Evolutionary conservation across 371 early-diverging fungal genomes (phyloP), one percentile per base, ranked within the genome.

Genomic region (Actinomucor elegans): DNA sequence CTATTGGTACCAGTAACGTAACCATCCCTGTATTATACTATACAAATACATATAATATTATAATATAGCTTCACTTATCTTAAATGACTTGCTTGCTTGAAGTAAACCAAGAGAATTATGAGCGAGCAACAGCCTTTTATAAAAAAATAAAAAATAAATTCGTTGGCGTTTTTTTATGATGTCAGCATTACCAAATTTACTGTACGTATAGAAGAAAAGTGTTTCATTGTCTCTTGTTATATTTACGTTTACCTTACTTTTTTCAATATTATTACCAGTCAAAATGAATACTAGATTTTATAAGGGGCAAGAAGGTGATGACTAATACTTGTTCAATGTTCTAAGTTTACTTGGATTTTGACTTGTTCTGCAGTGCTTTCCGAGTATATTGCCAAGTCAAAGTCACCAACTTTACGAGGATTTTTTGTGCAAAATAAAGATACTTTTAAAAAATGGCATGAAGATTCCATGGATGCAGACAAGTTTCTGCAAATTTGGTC

Each of bases 281-380:
- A 4, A 35, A 48, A 48, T 48, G 35, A 48, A 36, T 48, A 36
- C 48, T 36, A 14, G 24, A 36, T 48, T 48, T 48, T 48, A 33
- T 47, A 48, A 48, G 48, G 48, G 48, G 36, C 48, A 48, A 48
- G 26, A 48, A 48, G 48, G 48, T 45, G 46, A 43, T 18, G 20
- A 45, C 29, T 45, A 45, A 45, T 45, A 45, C 33, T 45, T 11
- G 18, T 45, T 45, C 20, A 32, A 1, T 32, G 20, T 45, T 9
- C 46, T 45, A 18, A 17, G 32, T 44, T 44, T 31, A n/a, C n/a
- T n/a, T n/a, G n/a, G n/a, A n/a, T n/a, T 44, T 11, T 44, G 31
- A 44, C 10, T 15, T 44, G 10, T 44, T 44, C 45, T 44, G 10
- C 31, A 44, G 45, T 15, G n/a, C 45, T 44, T 44, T 44, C 45